These are phyloP conservation scores for Xerophyta viscosa DNA, from an alignment of 106 monocot genomes.

Conservation along the genomic window DNA sequence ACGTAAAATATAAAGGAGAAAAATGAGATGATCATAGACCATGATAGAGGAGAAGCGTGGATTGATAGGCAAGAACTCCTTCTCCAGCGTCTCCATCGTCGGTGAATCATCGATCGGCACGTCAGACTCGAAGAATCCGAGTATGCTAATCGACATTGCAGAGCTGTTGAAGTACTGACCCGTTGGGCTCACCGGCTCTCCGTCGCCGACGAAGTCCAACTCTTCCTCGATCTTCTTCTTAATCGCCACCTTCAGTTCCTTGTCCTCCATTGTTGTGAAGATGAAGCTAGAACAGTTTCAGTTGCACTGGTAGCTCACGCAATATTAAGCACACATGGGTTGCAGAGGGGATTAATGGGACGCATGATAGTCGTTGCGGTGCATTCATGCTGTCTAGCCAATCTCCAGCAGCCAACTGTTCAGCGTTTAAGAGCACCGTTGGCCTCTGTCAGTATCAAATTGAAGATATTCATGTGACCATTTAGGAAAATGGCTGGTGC, in stretches of 20 bases:
- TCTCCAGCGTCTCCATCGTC: slow-evolving; percentile 27
- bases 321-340: no score
- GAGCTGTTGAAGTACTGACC: slow-evolving; percentile 79
- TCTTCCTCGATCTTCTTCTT: neutral
- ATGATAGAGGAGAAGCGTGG: slow-evolving; percentile 66
- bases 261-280: slow-evolving; percentile 1
- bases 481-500: no score
- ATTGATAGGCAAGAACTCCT: slow-evolving; percentile 42
- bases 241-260: slow-evolving; percentile 8
- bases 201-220: slow-evolving; percentile 7
- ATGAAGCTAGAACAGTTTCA: no score
- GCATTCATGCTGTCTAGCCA: no score
- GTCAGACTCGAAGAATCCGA: slow-evolving; percentile 45
- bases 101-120: slow-evolving; percentile 52
- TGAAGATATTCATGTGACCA: no score
- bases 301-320: no score
- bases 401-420: no score
- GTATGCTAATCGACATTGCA: slow-evolving; percentile 33
- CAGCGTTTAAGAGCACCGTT: no score
- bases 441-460: no score
- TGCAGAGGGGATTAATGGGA: no score
- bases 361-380: no score
- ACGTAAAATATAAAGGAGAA: neutral
- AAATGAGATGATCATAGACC: slow-evolving; percentile 12
- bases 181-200: slow-evolving; percentile 65